Conservation (phyloP, 768 basidiomycete species). For the Rhodotorula kratochvilovae region DNA sequence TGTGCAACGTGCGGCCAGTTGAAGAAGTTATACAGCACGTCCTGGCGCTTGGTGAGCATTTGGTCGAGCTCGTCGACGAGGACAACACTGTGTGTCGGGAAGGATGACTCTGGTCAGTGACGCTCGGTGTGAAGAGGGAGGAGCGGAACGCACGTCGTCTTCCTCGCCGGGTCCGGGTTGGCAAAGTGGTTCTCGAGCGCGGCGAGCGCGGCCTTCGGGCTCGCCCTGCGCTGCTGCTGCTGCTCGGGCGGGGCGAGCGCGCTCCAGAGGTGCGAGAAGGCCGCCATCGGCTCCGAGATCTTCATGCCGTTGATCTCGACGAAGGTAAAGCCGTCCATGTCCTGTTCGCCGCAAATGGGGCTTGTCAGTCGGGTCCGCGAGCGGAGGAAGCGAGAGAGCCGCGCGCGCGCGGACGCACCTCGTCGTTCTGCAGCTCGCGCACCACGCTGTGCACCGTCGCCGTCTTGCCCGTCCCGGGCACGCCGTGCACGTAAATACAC, state of each 20-base stretch:
- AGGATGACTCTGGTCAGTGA: neutral
- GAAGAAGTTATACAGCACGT: conserved; percentile 99
- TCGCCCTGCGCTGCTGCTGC: conserved; percentile 50
- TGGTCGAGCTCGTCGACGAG: conserved; percentile 99
- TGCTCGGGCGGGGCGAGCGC: conserved; percentile 64
- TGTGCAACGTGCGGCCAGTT: conserved; percentile 92
- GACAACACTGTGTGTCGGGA: conserved; percentile 63
- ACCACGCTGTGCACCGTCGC: conserved; percentile 94
- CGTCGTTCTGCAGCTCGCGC: conserved; percentile 73
- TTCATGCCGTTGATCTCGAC: conserved; percentile 96
- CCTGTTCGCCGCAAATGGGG: conserved; percentile 53
- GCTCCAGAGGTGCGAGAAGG: conserved; percentile 89
- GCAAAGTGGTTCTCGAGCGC: conserved; percentile 73
- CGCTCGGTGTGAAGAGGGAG: too few species aligned
- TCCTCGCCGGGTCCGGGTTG: conserved; percentile 66
- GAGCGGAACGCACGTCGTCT: conserved; percentile 66
- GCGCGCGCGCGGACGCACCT: conserved; percentile 52
- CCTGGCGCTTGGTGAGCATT: conserved; percentile 89
- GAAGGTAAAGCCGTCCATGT: conserved; percentile 88
- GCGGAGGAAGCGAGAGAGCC: neutral
- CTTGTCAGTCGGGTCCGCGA: neutral
- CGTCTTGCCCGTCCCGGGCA: conserved; percentile 98
- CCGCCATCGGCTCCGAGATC: conserved; percentile 85
- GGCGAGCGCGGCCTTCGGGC: conserved; percentile 75
- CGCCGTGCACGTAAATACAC: conserved; percentile 94